Conservation (phyloP, 2,329 filamentous ascomycete species). For the Hypoxylon sp. region DNA sequence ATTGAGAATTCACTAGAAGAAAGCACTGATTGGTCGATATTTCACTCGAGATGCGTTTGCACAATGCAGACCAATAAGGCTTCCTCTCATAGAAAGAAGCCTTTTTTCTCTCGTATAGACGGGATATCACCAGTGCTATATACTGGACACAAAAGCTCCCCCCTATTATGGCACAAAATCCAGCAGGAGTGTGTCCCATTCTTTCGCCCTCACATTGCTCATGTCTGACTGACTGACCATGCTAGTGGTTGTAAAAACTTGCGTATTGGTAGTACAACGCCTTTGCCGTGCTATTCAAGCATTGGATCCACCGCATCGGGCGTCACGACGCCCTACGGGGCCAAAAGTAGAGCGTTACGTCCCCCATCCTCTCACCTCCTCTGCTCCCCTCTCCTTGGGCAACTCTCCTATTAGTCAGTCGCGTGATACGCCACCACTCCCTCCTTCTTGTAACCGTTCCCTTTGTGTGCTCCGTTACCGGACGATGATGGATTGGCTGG, state of each 20-base stretch:
- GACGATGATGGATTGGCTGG: conserved; percentile 22
- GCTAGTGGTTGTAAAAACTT: neutral
- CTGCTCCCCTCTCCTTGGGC: conserved; percentile 4
- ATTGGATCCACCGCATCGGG: neutral
- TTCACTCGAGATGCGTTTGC: neutral
- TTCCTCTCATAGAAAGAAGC: conserved; percentile 2
- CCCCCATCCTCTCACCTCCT: neutral
- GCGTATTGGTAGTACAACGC: conserved; percentile 10
- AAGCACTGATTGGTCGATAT: neutral
- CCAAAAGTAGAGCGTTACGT: conserved; percentile 1
- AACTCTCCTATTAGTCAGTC: conserved; percentile 32
- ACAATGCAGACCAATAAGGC: conserved; percentile 12
- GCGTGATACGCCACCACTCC: conserved; percentile 15
- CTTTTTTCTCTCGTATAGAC: conserved; percentile 31
- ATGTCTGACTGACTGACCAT: neutral
- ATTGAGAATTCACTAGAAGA: neutral
- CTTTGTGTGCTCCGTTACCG: conserved; percentile 20
- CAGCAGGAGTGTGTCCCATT: conserved; percentile 5
- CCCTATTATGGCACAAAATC: conserved; percentile 33
- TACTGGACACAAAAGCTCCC: conserved; percentile 33
- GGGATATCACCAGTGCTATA: conserved; percentile 32
- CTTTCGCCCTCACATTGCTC: neutral
- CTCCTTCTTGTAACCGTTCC: conserved; percentile 4
- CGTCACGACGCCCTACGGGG: conserved; percentile 1
- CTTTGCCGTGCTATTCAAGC: conserved; percentile 5